Evolutionary conservation across 352 stramenopile genomes (phyloP), one percentile per base, ranked within the genome.

Genomic region (Pseudoperonospora humuli): DNA sequence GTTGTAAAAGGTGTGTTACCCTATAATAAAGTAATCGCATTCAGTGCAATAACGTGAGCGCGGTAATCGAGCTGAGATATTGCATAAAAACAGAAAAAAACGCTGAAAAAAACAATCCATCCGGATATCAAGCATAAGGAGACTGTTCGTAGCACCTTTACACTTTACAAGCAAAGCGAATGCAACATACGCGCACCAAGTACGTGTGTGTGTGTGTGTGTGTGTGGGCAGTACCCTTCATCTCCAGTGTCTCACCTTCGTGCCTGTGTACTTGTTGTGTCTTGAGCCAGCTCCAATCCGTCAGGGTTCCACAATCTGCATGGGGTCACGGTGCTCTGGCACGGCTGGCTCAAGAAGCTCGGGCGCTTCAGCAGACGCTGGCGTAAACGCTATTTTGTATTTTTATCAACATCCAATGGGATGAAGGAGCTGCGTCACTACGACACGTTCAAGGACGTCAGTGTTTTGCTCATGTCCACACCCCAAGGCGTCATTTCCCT

Each of bases 261-360:
- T 42, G 3, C 32, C 18, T 18, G 29, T 49, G 21, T 50, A 25
- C 11, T 46, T 50, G 8, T 46, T 45, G 6, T 55, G 38, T 9
- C 7, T 13, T 25, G 5, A n/a, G 34, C 9, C 29, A 80, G 69
- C 57, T 76, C 68, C 25, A 76, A 67, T 40, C 57, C 61, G 8
- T 50, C 59, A n/a, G 69, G 63, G 27, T 80, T 80, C 45, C 42
- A 63, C 31, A 80, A 61, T 42, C 38, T 73, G 28, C 58, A 63
- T 15, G 67, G 76, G 23, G 67, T 84, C 33, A 80, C 71, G 2
- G 74, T 90, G 47, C 75, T 90, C 17, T 90, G 78, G 78, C 73
- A 87, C 36, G 78, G 78, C 45, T 90, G 78, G 78, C 68, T 90
- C 35, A 86, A 85, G 65, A 86, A 87, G 52, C 72, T 90, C 27